Percentiles rank a stretch among this genome's conserved stretches.
Evolutionary conservation across 805 yeast species (phyloP).

Genomic region (Grigorovia transvaalensis): DNA sequence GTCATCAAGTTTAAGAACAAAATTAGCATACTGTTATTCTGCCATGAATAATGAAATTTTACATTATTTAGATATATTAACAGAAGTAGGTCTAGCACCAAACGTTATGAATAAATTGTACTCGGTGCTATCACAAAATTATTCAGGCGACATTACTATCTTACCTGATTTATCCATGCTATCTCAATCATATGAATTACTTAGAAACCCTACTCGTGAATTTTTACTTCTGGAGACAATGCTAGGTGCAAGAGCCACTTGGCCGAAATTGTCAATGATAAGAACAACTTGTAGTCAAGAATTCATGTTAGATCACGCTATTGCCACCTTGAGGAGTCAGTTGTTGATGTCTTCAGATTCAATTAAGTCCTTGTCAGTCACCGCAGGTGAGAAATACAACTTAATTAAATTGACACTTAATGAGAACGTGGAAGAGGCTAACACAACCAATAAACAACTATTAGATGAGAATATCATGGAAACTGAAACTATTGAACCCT

Average conservation of each 20-base stretch:
- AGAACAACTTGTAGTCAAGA: constrained; percentile 86
- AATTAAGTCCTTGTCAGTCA: constrained; percentile 24
- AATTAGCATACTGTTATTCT: constrained; percentile 45
- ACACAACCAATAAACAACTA: constrained; percentile 1
- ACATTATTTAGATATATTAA: constrained; percentile 62
- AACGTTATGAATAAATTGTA: constrained; percentile 63
- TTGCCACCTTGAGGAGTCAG: constrained; percentile 54
- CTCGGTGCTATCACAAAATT: constrained; percentile 73
- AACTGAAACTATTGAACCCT: constrained; percentile 13
- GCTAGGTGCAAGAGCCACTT: constrained; percentile 84
- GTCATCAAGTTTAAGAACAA: constrained; percentile 43
- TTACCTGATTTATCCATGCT: constrained; percentile 59
- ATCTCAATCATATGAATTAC: constrained; percentile 48
- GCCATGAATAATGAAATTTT: constrained; percentile 59
- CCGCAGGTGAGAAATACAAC: constrained; percentile 12
- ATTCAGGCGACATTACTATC: constrained; percentile 90
- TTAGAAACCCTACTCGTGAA: constrained; percentile 74
- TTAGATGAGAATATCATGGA: constrained; percentile 20
- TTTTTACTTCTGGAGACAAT: constrained; percentile 53
- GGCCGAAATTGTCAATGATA: constrained; percentile 84
- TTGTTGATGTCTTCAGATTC: constrained; percentile 34
- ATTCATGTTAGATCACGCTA: constrained; percentile 73
- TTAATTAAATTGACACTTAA: constrained; percentile 4
- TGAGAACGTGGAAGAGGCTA: not conserved
- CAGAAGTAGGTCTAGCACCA: constrained; percentile 68